phyloP scores from a whole-genome alignment of 1,139 yeast genomes.

The Magnusiomyces sp. region DNA sequence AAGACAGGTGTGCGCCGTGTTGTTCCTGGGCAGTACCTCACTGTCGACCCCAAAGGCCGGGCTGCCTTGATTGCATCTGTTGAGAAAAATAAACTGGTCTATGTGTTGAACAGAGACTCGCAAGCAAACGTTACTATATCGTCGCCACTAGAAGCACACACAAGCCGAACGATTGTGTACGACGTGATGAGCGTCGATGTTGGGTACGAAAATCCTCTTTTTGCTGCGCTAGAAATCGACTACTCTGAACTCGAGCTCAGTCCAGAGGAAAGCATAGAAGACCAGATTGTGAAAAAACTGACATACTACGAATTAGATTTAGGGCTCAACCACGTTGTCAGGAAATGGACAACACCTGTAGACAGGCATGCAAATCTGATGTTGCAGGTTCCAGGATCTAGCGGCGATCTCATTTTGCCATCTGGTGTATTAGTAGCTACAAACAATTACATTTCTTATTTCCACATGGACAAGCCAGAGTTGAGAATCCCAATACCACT shows the following conservation, averaged over 20 bases:
- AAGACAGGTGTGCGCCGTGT: slow-evolving; percentile 69
- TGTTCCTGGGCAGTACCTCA: slow-evolving; percentile 70
- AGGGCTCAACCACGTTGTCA: slow-evolving; percentile 70
- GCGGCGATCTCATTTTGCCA: slow-evolving; percentile 48
- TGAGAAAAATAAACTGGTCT: slow-evolving; percentile 64
- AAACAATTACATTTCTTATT: slow-evolving; percentile 39
- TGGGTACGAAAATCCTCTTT: slow-evolving; percentile 72
- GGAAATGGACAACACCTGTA: slow-evolving; percentile 39
- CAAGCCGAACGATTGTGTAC: slow-evolving; percentile 47
- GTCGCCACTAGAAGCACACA: slow-evolving; percentile 66
- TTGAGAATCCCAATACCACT: slow-evolving; percentile 38
- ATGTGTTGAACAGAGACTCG: slow-evolving; percentile 44
- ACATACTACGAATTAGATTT: slow-evolving; percentile 75
- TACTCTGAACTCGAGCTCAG: slow-evolving; percentile 28
- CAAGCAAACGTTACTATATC: slow-evolving; percentile 44
- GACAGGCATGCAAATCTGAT: slow-evolving; percentile 38
- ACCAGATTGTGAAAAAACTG: slow-evolving; percentile 32
- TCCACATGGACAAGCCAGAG: slow-evolving; percentile 31
- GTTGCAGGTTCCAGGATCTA: slow-evolving; percentile 38
- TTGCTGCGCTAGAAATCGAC: slow-evolving; percentile 73
- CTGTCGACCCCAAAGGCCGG: slow-evolving; percentile 64
- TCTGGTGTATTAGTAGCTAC: slow-evolving; percentile 52
- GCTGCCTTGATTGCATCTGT: slow-evolving; percentile 65
- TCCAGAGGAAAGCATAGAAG: slow-evolving; percentile 21
- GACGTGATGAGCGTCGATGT: slow-evolving; percentile 56